Conservation (phyloP, 2,329 filamentous ascomycete species). For the Diaporthe vexans region DNA sequence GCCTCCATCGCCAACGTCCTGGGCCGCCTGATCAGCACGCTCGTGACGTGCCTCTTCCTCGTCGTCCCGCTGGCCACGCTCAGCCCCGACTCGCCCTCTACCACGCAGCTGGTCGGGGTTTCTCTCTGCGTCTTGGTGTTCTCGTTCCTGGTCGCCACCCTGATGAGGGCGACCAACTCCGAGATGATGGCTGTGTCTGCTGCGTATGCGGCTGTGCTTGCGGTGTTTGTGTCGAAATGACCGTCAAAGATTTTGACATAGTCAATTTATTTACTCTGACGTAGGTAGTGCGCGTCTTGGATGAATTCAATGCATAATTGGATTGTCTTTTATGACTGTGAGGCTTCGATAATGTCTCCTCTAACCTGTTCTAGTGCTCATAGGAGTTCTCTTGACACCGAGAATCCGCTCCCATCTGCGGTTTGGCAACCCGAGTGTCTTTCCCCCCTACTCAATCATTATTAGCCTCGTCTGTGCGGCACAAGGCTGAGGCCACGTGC, state of each 20-base stretch:
- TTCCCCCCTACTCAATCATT: no score
- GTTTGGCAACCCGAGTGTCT: no score
- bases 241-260: background rate
- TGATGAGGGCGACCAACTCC: conserved; percentile 45
- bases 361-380: no score
- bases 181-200: conserved; percentile 46
- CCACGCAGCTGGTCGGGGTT: conserved; percentile 33
- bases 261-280: no score
- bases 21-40: conserved; percentile 15
- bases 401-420: no score
- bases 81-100: background rate
- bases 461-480: no score
- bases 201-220: conserved; percentile 47
- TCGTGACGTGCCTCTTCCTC: conserved; percentile 24
- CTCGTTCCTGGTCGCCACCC: conserved; percentile 40
- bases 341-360: no score
- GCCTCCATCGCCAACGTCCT: background rate
- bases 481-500: no score
- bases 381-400: no score
- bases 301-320: no score
- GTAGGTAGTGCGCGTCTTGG: no score
- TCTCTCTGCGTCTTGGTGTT: conserved; percentile 43
- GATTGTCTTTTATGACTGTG: no score
- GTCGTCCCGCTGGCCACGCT: conserved; percentile 11
- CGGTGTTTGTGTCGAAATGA: conserved; percentile 44